Base-by-base conservation (phyloP, 192 early-diverging fungal genomes). In the Podochytrium sp. region DNA sequence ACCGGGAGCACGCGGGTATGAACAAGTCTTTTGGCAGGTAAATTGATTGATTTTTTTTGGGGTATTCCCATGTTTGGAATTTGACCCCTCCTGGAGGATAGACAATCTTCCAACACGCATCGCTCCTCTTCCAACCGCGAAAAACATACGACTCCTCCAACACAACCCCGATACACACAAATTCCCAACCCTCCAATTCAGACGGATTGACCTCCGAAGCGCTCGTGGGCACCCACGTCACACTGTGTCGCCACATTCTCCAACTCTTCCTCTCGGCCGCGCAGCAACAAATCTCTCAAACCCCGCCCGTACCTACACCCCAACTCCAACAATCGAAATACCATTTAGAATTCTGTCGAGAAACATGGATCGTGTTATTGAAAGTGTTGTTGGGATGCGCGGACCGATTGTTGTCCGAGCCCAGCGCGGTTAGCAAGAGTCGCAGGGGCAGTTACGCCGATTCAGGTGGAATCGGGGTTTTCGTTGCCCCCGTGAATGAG, bases 341-440 rank as follows among this genome's bases (percentile, higher is more conserved):
- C 14, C 86, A 86, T 1, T 55, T 72, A n/a, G 65, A 70, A 42
- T 89, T 94, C 51, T 87, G 89, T 1, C 78, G 86, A 63, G 90
- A 91, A 39, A 95, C 93, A 0, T 95, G 94, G 94, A 82, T 84
- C 25, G 87, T 92, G 2, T 74, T 95, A 10, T 76, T 95, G 23
- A 94, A 94, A 68, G 90, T 95, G 16, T 71, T 95, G 27, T 68
- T 95, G 2, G 94, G 93, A 16, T 84, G 92, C 37, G 81, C 90
- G 0, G 94, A 95, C 61, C 86, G 84, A 47, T 74, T 95, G 59
- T 76, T 95, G 47, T 70, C 82, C 3, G 87, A 90, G 71, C 90
- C 87, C 4, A 29, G 34, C 0, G 2, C 25, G 41, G 70, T 27
- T 78, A 51, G 27, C 38, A 52, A 56, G 3, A 57, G 63, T 23